These are phyloP conservation scores for Fusarium longipes DNA, from an alignment of 2,329 filamentous ascomycete genomes.

Conservation along the genomic window DNA sequence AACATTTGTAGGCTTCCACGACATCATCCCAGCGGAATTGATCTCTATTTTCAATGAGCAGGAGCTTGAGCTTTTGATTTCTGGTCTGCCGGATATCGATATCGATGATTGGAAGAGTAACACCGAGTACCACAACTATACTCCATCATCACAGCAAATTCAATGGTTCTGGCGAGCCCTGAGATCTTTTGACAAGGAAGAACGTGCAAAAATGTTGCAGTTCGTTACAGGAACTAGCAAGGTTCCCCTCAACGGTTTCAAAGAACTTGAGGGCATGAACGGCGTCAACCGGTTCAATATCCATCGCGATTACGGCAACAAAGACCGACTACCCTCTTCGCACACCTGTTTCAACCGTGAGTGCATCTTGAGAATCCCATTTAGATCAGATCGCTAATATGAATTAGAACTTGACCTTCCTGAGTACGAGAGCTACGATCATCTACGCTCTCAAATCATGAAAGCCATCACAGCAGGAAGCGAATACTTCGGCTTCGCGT, in stretches of 20 bases:
- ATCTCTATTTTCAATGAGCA: constrained; percentile 99
- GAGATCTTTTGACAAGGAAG: constrained; percentile 97
- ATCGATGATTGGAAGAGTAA: constrained; percentile 99
- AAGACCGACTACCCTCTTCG: constrained; percentile 92
- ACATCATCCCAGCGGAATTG: constrained; percentile 93
- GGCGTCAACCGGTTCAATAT: constrained; percentile 98
- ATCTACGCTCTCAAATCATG: constrained; percentile 85
- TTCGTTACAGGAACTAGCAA: constrained; percentile 99
- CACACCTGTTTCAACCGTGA: constrained; percentile 99
- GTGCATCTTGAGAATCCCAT: constrained; percentile 58
- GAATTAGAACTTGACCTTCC: constrained; percentile 90
- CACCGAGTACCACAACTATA: constrained; percentile 98
- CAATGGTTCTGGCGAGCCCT: constrained; percentile 99
- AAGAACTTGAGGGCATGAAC: constrained; percentile 99
- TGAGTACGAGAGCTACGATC: constrained; percentile 97
- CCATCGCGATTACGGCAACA: constrained; percentile 96
- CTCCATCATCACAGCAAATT: constrained; percentile 91
- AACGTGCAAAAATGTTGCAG: constrained; percentile 94
- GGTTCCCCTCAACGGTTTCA: constrained; percentile 98
- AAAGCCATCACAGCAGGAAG: constrained; percentile 98
- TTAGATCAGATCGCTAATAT: constrained; percentile 52
- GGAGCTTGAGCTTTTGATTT: constrained; percentile 95
- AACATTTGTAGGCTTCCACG: constrained; percentile 81
- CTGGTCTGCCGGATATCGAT: constrained; percentile 95
- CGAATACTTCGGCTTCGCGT: constrained; percentile 98